Conservation (phyloP, 1,139 yeast species). For the Geotrichum bryndzae region DNA sequence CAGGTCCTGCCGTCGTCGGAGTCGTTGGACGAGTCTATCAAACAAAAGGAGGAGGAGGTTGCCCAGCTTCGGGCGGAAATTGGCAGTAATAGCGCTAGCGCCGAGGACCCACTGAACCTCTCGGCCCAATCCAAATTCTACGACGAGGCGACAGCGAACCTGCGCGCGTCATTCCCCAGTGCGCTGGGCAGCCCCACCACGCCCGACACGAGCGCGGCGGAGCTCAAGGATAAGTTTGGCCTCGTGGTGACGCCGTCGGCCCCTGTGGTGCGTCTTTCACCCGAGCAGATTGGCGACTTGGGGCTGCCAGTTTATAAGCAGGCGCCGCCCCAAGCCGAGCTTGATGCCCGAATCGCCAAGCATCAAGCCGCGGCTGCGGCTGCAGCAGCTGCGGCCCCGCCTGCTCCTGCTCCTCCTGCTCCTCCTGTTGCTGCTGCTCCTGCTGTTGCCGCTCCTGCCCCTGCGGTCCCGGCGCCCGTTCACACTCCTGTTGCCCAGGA, state of each 20-base stretch:
- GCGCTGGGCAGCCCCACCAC: background rate
- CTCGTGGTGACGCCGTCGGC: conserved; percentile 1
- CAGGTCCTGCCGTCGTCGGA: background rate
- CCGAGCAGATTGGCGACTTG: conserved; percentile 1
- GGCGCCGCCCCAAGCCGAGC: conserved; percentile 5
- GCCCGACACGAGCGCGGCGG: conserved; percentile 1
- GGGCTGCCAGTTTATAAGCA: conserved; percentile 6
- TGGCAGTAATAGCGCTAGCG: background rate
- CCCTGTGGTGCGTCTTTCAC: background rate
- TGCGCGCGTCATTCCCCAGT: conserved; percentile 26
- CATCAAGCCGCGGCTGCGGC: background rate
- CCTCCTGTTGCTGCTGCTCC: background rate
- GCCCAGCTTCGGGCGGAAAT: background rate
- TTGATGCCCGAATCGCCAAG: conserved; percentile 7
- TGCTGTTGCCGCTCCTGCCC: background rate
- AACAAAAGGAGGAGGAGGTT: background rate
- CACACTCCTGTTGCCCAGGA: background rate
- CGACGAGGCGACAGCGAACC: conserved; percentile 26
- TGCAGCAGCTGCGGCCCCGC: background rate
- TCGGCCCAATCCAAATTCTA: conserved; percentile 21
- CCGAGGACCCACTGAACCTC: background rate
- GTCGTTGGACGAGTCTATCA: background rate
- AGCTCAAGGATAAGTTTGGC: conserved; percentile 7
- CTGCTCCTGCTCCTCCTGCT: background rate
- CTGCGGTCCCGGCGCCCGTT: background rate